A percentile compares a stretch with the other conserved stretches of the same genome.
Conservation (phyloP, 1,139 yeast species). For the Geotrichum reessii region DNA sequence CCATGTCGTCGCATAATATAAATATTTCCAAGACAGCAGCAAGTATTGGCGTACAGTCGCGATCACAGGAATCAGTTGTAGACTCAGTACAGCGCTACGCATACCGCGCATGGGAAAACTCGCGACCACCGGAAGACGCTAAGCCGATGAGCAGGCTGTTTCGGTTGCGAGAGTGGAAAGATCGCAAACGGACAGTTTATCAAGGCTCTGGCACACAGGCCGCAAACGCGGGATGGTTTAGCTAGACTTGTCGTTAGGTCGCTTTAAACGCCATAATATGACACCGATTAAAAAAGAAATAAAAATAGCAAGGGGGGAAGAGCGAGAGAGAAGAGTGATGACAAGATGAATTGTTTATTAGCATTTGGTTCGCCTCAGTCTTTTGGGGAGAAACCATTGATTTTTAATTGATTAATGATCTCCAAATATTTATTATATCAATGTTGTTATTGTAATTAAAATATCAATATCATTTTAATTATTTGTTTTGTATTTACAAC, state of each 20-base stretch:
- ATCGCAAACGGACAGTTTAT: constrained; percentile 13
- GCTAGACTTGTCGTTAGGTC: no score
- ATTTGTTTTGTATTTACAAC: no score
- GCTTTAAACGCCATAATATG: neutral
- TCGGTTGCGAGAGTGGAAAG: constrained; percentile 15
- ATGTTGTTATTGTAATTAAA: no score
- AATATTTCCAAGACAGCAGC: constrained; percentile 16
- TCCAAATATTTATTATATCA: neutral
- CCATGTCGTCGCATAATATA: constrained; percentile 14
- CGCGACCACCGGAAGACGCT: constrained; percentile 20
- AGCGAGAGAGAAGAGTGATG: no score
- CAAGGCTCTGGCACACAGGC: constrained; percentile 14
- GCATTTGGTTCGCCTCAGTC: neutral
- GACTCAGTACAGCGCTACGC: constrained; percentile 22
- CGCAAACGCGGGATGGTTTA: constrained; percentile 16
- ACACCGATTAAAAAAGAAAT: neutral
- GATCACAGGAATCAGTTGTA: constrained; percentile 19
- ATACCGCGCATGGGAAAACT: constrained; percentile 22
- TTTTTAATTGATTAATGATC: neutral
- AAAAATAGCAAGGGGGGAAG: no score
- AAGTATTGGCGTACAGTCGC: constrained; percentile 19
- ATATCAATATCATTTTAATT: no score
- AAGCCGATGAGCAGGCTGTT: constrained; percentile 1
- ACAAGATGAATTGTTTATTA: no score
- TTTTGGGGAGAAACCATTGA: neutral